These are phyloP conservation scores for Perkinsela sp. DNA, from an alignment of 208 protist species.

Conservation along the genomic window DNA sequence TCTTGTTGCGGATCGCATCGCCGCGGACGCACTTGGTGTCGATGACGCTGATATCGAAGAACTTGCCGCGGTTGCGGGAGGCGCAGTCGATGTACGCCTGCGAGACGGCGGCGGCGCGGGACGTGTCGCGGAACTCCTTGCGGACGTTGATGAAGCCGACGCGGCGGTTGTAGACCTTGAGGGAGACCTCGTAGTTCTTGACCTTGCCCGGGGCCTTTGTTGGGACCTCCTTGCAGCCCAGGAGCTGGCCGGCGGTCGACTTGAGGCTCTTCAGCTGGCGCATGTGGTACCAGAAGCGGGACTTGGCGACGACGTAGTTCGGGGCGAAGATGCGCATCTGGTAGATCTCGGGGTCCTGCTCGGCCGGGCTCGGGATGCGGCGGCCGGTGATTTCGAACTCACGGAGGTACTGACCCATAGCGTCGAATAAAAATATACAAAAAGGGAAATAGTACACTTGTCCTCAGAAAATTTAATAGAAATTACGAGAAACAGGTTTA, in stretches of 20 bases:
- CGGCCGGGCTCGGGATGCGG: constrained; percentile 14
- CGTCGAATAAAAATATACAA: constrained; percentile 2
- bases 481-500: too few species aligned
- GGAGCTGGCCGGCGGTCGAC: constrained; percentile 82
- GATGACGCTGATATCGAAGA: constrained; percentile 83
- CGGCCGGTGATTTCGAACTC: constrained; percentile 60
- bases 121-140: constrained; percentile 94
- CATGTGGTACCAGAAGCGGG: constrained; percentile 98
- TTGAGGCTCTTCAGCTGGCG: constrained; percentile 89
- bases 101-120: constrained; percentile 74
- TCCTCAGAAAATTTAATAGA: too few species aligned
- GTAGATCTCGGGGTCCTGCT: constrained; percentile 43
- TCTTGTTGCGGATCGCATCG: constrained; percentile 35
- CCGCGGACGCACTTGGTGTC: constrained; percentile 56
- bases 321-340: constrained; percentile 70
- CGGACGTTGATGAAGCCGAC: constrained; percentile 95
- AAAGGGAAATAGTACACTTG: too few species aligned
- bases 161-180: constrained; percentile 91
- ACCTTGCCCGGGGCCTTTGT: constrained; percentile 73
- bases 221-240: constrained; percentile 68
- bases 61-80: constrained; percentile 76
- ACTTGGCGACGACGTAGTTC: constrained; percentile 89
- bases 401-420: constrained; percentile 11
- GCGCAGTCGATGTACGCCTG: constrained; percentile 91
- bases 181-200: constrained; percentile 95